Evolutionary conservation across 805 yeast genomes (phyloP), one percentile per base, ranked within the genome.

Genomic region (Blastobotrys chiropterorum): DNA sequence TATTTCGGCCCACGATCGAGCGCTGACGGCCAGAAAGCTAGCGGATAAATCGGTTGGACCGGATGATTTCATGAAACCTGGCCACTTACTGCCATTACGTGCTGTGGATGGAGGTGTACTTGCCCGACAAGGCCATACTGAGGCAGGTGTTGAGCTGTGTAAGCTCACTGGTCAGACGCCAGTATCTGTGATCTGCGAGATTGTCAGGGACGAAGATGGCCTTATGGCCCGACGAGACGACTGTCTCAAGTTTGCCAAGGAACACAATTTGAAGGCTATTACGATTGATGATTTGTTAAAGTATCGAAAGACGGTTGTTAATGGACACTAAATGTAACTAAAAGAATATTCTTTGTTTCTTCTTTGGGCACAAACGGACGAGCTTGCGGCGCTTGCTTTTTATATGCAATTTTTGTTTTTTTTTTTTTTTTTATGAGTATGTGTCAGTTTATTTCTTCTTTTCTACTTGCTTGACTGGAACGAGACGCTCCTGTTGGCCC

Each of bases 201-300:
- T 94, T 60, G 98, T 94, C 20, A 80, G 85, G 53, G 98, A 90
- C 59, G 85, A 82, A 46, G 98, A 94, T 63, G 99, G 99, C 0
- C 74, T 85, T 57, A 94, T 94, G 98, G 89, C 90, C 84, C 82
- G 99, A 67, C 73, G 90, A 56, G 85, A 82, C 56, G 96, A 94
- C 65, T 94, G 98, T 70, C 68, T 77, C 45, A 72, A 72, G 62
- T 94, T 94, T 65, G 77, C 86, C 43, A 67, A 77, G 61, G 67
- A 78, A 58, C 81, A 79, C 61, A 74, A 74, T 46, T 70, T 94
- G 54, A 86, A 85, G 65, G 71, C 88, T 19, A 82, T 92, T 56
- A 85, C 90, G 31, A 90, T 92, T 61, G 86, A 88, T 59, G 85
- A 81, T 54, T 65, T 90, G 56, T 83, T 78, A 15, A 76, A 79